Evolutionary conservation across 2,329 filamentous ascomycete genomes (phyloP).

Genomic region (Exserohilum turcica): DNA sequence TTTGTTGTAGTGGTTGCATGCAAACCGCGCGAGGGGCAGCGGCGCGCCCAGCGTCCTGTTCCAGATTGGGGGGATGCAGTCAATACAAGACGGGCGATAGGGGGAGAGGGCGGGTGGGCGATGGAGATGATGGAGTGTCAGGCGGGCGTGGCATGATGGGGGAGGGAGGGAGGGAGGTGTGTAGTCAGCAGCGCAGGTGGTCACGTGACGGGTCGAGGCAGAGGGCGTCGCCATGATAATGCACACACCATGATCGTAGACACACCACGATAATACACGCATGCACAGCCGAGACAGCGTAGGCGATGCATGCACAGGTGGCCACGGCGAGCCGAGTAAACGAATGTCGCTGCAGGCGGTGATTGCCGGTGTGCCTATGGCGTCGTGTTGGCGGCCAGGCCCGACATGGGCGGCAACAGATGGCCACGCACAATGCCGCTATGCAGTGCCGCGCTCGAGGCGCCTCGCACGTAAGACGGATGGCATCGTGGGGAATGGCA

Average conservation of each 20-base stretch:
- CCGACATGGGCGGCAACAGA: conserved; percentile 6
- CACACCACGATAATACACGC: too few species aligned
- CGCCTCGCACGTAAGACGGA: too few species aligned
- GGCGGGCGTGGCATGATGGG: neutral
- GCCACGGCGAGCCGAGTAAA: too few species aligned
- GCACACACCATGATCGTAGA: too few species aligned
- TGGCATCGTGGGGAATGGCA: too few species aligned
- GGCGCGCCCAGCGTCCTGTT: neutral
- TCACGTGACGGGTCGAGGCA: neutral
- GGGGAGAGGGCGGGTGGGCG: neutral
- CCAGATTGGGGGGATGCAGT: neutral
- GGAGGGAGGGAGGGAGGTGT: too few species aligned
- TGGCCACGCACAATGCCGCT: neutral
- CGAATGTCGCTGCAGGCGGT: too few species aligned
- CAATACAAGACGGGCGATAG: neutral
- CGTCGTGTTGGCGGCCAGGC: conserved; percentile 1
- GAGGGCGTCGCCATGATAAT: too few species aligned
- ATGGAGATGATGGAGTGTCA: neutral
- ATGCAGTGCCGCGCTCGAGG: neutral
- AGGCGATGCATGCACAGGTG: too few species aligned
- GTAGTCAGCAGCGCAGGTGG: neutral
- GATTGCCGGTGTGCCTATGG: too few species aligned
- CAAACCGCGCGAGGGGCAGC: neutral
- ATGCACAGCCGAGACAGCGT: too few species aligned
- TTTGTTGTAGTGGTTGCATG: neutral